phyloP scores from a whole-genome alignment of 176 grass and related monocot genomes.

The Carex pumila region DNA sequence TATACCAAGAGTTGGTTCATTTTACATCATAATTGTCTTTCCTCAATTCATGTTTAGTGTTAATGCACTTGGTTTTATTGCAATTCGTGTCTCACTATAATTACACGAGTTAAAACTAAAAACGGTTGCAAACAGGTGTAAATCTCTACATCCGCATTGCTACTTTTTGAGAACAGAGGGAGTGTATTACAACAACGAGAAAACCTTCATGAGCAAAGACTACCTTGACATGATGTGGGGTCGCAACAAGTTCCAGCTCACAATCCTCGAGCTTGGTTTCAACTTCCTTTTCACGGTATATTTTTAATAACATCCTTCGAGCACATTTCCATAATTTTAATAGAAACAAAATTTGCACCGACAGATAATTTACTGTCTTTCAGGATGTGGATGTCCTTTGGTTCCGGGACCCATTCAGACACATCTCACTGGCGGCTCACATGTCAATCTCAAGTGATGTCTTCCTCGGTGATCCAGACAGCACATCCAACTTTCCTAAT shows the following conservation, averaged over 20 bases:
- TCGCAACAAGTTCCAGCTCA: conserved; percentile 59
- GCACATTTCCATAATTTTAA: not conserved
- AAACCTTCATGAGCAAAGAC: conserved; percentile 86
- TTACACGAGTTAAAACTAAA: not conserved
- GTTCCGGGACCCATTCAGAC: conserved; percentile 83
- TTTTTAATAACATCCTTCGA: not conserved
- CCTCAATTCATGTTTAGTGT: not conserved
- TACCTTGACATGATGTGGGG: conserved; percentile 98
- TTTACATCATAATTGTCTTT: not conserved
- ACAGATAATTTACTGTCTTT: not conserved
- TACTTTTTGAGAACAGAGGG: conserved; percentile 50
- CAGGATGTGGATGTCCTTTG: conserved; percentile 95
- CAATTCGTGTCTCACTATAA: not conserved
- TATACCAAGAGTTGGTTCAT: not conserved
- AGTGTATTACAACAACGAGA: conserved; percentile 61
- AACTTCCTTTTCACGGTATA: conserved; percentile 87
- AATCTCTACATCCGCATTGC: conserved; percentile 64
- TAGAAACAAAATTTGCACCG: not conserved
- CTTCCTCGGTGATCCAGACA: conserved; percentile 57
- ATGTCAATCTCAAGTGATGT: conserved; percentile 75
- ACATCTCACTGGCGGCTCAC: conserved; percentile 62
- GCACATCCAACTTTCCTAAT: conserved; percentile 70
- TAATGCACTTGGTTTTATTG: not conserved
- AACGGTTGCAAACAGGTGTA: conserved; percentile 28
- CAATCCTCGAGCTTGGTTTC: conserved; percentile 69